Percentiles rank a stretch among this genome's conserved stretches.
phyloP scores from a whole-genome alignment of 2,329 filamentous ascomycete genomes.

The Hirsutella thompsonii region DNA sequence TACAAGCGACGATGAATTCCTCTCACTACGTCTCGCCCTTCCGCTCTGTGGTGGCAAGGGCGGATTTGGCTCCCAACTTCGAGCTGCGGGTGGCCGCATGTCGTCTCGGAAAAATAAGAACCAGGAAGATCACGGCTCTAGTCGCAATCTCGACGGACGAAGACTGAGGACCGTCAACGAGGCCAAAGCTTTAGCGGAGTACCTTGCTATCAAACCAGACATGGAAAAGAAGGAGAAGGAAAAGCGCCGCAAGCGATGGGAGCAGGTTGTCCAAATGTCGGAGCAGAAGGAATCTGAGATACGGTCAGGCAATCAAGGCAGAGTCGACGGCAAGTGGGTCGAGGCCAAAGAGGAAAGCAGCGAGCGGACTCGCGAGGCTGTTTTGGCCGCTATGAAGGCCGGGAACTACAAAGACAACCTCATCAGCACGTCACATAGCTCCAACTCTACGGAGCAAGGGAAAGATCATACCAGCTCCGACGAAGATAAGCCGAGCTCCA shows the following conservation, averaged over 20 bases:
- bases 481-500: constrained; percentile 25
- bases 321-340: constrained; percentile 83
- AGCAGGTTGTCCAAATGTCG: constrained; percentile 73
- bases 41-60: constrained; percentile 88
- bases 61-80: constrained; percentile 92
- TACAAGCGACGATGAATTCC: constrained; percentile 47
- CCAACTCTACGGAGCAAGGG: constrained; percentile 22
- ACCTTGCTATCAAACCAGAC: constrained; percentile 87
- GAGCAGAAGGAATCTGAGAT: constrained; percentile 78
- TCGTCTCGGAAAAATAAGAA: constrained; percentile 83
- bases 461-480: constrained; percentile 16
- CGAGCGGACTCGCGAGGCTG: constrained; percentile 69
- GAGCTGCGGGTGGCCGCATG: constrained; percentile 96
- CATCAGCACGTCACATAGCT: constrained; percentile 36
- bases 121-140: constrained; percentile 78
- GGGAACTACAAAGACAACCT: constrained; percentile 50
- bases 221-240: constrained; percentile 95
- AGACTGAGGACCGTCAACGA: constrained; percentile 85
- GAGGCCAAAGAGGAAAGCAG: constrained; percentile 86
- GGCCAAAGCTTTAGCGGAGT: constrained; percentile 89
- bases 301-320: constrained; percentile 54
- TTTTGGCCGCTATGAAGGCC: constrained; percentile 55
- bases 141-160: constrained; percentile 83
- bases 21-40: constrained; percentile 69
- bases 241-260: constrained; percentile 70